Base-by-base conservation (phyloP, 2,329 filamentous ascomycete genomes). In the Domatiomyces catenatus region DNA sequence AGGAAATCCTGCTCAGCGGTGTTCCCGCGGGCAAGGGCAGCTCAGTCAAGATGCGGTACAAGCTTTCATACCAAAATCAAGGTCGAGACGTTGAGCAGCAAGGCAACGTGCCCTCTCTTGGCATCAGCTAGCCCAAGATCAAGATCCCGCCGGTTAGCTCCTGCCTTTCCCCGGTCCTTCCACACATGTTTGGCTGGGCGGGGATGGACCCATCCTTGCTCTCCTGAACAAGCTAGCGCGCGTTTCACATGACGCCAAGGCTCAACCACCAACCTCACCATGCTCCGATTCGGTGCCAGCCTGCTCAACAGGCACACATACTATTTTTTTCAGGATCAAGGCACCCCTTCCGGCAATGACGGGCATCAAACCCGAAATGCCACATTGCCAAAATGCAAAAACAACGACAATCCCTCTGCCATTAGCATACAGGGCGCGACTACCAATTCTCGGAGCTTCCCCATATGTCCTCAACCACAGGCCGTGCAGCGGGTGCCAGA, bases 31-130 rank as follows among this genome's bases (percentile, higher is more conserved):
- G 79, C 44, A 85, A 83, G 62, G 92, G 92, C 1, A 80, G 79
- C 51, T 76, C 73, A n/a, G 81, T 93, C 54, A 94, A 93, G 70
- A 78, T 98, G 69, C 75, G 92, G 55, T 98, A 89, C 86, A 86
- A 86, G 60, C 80, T 86, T 22, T 79, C 83, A 4, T 96, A 95
- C 68, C 79, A 77, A 61, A 65, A 92, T 10, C 73, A 69, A 2
- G 77, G 81, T 62, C 63, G 74, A 56, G 62, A 65, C 54, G 82
- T 79, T 64, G 82, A 83, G 53, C 87, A 95, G 68, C 86, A 83
- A 71, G 90, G 90, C 4, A 86, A 90, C 69, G 82, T 96, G 58
- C 72, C 84, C 8, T 80, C 86, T 55, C 77, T 95, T 62, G 82
- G 81, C 43, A 76, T 95, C 32, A 53, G 42, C 46, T 57, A 51